A percentile compares a stretch with the other conserved stretches of the same genome.
Conservation (phyloP, 352 stramenopile genomes). For the Globisporangium cystogenes region DNA sequence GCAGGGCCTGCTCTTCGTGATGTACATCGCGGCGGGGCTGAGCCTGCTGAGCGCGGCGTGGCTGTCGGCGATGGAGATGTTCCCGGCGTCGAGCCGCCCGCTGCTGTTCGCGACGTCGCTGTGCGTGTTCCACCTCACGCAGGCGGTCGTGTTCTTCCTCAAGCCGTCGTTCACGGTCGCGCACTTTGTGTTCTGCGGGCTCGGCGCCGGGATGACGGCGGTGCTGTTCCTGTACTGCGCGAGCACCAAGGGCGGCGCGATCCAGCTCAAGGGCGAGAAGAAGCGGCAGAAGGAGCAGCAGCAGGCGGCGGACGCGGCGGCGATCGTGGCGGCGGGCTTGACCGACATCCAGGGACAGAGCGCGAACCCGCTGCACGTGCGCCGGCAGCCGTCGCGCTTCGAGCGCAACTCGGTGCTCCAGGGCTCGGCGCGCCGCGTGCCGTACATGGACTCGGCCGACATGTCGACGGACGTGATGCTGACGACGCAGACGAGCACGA, state of each 20-base stretch:
- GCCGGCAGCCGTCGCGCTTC: constrained; percentile 57
- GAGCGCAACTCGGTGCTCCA: constrained; percentile 16
- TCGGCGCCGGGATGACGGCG: constrained; percentile 39
- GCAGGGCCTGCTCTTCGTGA: constrained; percentile 42
- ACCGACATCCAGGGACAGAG: constrained; percentile 17
- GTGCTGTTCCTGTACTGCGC: constrained; percentile 75
- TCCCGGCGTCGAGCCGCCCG: constrained; percentile 51
- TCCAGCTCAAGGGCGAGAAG: constrained; percentile 86
- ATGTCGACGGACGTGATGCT: constrained; percentile 5
- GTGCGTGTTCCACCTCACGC: constrained; percentile 51
- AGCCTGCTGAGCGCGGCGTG: constrained; percentile 71
- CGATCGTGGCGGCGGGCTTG: constrained; percentile 13
- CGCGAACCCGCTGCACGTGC: constrained; percentile 19
- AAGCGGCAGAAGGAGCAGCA: constrained; percentile 45
- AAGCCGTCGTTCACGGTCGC: constrained; percentile 52
- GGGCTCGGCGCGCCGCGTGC: constrained; percentile 1
- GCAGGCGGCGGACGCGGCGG: constrained; percentile 13
- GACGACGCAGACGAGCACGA: constrained; percentile 10
- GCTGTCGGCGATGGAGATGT: constrained; percentile 79
- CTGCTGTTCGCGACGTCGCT: constrained; percentile 69
- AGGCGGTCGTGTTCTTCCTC: constrained; percentile 52
- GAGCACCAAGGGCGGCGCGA: constrained; percentile 74
- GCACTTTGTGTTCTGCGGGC: constrained; percentile 46
- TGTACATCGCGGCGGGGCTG: constrained; percentile 61
- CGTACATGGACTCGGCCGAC: constrained; percentile 7